These are phyloP conservation scores for Suhomyces taliae DNA, from an alignment of 1,139 yeast genomes.

Conservation along the genomic window DNA sequence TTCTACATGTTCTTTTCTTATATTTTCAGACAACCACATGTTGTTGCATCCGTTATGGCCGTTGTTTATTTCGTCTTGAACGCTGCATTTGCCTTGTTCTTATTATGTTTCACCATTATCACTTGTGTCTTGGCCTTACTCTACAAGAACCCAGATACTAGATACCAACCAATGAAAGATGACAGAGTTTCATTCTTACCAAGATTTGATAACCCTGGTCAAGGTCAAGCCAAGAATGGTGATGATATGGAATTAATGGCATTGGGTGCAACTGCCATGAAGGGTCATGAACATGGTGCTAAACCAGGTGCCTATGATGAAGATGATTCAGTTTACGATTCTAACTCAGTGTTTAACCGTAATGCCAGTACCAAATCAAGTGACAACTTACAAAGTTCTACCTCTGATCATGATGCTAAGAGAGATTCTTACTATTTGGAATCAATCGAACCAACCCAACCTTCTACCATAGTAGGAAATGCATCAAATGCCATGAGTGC, in stretches of 20 bases:
- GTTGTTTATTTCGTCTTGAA: conserved; percentile 87
- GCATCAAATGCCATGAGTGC: conserved; percentile 36
- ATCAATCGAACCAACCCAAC: conserved; percentile 43
- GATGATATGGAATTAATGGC: conserved; percentile 82
- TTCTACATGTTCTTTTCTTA: conserved; percentile 88
- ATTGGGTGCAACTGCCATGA: conserved; percentile 85
- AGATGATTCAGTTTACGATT: conserved; percentile 38
- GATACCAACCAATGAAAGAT: conserved; percentile 96
- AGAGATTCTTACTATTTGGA: conserved; percentile 37
- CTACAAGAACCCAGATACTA: conserved; percentile 90
- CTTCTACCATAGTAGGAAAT: conserved; percentile 46
- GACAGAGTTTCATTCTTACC: conserved; percentile 89
- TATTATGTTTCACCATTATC: conserved; percentile 80
- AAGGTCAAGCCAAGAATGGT: conserved; percentile 31
- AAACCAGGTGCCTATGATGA: conserved; percentile 27
- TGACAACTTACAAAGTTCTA: conserved; percentile 8
- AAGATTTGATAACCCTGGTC: conserved; percentile 55
- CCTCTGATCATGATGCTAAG: conserved; percentile 18
- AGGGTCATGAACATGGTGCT: conserved; percentile 60
- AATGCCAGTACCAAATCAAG: conserved; percentile 9
- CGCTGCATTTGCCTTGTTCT: conserved; percentile 82
- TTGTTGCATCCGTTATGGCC: conserved; percentile 89
- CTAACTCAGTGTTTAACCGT: conserved; percentile 21
- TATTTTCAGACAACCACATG: conserved; percentile 78
- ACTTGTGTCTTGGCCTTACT: conserved; percentile 83